phyloP scores from a whole-genome alignment of 306 rosid species.

The Arachis stenosperma region DNA sequence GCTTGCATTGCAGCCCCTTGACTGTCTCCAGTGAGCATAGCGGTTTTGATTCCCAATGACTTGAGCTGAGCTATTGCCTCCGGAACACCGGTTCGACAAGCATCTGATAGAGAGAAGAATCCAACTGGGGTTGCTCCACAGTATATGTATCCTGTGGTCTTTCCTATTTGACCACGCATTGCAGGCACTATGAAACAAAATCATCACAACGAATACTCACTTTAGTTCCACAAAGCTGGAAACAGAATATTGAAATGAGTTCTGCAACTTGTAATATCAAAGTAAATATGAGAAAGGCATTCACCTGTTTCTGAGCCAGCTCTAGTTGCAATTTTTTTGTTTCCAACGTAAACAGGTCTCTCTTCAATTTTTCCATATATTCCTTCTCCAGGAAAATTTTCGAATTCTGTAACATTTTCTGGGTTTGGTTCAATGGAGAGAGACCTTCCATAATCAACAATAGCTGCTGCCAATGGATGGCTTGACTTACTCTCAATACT shows the following conservation, averaged over 20 bases:
- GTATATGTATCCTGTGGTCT: constrained; percentile 77
- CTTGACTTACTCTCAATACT: constrained; percentile 96
- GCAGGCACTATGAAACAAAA: constrained; percentile 57
- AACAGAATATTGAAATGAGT: constrained; percentile 15
- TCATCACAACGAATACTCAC: constrained; percentile 23
- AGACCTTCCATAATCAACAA: constrained; percentile 82
- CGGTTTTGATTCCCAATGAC: constrained; percentile 71
- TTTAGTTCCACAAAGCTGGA: constrained; percentile 17
- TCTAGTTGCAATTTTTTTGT: constrained; percentile 63
- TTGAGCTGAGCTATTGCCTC: constrained; percentile 73
- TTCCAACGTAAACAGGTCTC: constrained; percentile 74
- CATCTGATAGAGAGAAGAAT: constrained; percentile 69
- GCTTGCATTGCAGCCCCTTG: constrained; percentile 75
- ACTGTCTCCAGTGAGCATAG: constrained; percentile 92
- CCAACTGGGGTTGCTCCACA: constrained; percentile 57
- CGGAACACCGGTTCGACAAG: constrained; percentile 74
- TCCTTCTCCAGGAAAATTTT: constrained; percentile 93
- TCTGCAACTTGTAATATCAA: neutral
- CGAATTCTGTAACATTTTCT: constrained; percentile 71
- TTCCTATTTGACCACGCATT: constrained; percentile 64
- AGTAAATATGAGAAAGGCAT: constrained; percentile 14
- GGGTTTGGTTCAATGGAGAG: constrained; percentile 71
- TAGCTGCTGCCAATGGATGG: constrained; percentile 91
- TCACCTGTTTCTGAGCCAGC: constrained; percentile 72
- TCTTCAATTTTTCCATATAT: constrained; percentile 74